These are phyloP conservation scores for Saccharata proteae DNA, from an alignment of 2,329 filamentous ascomycete species.

Conservation along the genomic window DNA sequence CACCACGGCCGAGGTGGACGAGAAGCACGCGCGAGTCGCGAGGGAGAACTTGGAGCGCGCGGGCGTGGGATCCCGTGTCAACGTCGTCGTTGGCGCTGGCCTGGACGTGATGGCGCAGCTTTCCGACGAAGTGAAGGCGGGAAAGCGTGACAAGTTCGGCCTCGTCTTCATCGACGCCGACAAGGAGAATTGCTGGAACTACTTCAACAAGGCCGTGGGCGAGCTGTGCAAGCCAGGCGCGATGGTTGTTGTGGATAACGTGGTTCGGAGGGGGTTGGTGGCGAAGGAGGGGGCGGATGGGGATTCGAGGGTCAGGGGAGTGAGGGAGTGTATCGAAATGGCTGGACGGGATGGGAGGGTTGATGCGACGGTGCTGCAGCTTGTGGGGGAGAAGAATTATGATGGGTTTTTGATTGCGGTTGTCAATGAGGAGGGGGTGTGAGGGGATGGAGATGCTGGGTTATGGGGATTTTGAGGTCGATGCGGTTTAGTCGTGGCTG, in stretches of 20 bases:
- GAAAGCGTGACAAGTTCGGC: conserved; percentile 31
- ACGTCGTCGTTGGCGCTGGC: conserved; percentile 34
- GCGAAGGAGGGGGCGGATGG: conserved; percentile 12
- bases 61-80: conserved; percentile 29
- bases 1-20: conserved; percentile 40
- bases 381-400: conserved; percentile 35
- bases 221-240: conserved; percentile 28
- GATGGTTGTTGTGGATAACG: conserved; percentile 39
- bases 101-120: conserved; percentile 32
- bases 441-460: too few species aligned
- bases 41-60: conserved; percentile 31
- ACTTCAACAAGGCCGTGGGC: conserved; percentile 34
- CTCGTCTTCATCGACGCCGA: conserved; percentile 44
- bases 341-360: conserved; percentile 31
- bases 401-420: conserved; percentile 34
- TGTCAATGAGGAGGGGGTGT: conserved; percentile 20
- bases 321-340: conserved; percentile 29
- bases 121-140: conserved; percentile 26
- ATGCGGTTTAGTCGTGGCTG: too few species aligned
- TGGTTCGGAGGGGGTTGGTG: conserved; percentile 32
- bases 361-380: conserved; percentile 33
- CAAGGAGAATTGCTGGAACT: conserved; percentile 37
- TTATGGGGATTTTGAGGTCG: too few species aligned
- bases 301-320: conserved; percentile 20
- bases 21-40: conserved; percentile 35